A percentile compares a stretch with the other conserved stretches of the same genome.
These are phyloP conservation scores for Globisporangium emineosum DNA, from an alignment of 352 stramenopile species.

Conservation along the genomic window DNA sequence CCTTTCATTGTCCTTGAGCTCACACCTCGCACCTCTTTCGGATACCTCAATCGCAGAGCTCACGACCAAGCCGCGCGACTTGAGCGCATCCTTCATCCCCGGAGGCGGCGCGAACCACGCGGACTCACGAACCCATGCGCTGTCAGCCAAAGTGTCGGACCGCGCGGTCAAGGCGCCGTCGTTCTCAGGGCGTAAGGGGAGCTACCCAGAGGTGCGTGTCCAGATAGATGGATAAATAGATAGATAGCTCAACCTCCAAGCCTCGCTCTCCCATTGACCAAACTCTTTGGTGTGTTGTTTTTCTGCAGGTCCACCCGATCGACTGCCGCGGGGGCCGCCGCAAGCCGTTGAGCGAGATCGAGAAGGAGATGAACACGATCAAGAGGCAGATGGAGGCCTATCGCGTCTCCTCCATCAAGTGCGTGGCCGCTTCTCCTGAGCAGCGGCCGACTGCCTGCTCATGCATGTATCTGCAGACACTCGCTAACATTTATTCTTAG, in stretches of 20 bases:
- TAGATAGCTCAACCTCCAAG: no score
- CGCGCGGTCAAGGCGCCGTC: constrained; percentile 51
- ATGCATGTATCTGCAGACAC: no score
- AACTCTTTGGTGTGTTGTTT: no score
- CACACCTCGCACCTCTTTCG: not conserved
- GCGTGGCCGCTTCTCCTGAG: no score
- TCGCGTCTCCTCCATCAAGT: constrained; percentile 53
- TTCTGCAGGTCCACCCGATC: constrained; percentile 64
- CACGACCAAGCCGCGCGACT: constrained; percentile 43
- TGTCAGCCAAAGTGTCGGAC: constrained; percentile 55
- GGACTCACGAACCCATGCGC: constrained; percentile 48
- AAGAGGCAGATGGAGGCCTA: constrained; percentile 70
- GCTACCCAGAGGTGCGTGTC: constrained; percentile 28
- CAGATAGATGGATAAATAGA: not conserved
- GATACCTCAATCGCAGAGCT: constrained; percentile 29
- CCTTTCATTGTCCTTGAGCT: not conserved
- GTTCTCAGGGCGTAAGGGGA: constrained; percentile 26
- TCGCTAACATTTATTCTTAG: no score
- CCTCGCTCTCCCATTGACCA: not conserved
- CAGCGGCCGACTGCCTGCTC: no score
- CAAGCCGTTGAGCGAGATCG: constrained; percentile 68
- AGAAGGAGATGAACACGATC: constrained; percentile 74
- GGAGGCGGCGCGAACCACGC: constrained; percentile 30
- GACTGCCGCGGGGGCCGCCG: constrained; percentile 44
- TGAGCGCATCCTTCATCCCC: constrained; percentile 56